These are phyloP conservation scores for Diversispora epigaea DNA, from an alignment of 192 early-diverging fungal species.

Conservation along the genomic window DNA sequence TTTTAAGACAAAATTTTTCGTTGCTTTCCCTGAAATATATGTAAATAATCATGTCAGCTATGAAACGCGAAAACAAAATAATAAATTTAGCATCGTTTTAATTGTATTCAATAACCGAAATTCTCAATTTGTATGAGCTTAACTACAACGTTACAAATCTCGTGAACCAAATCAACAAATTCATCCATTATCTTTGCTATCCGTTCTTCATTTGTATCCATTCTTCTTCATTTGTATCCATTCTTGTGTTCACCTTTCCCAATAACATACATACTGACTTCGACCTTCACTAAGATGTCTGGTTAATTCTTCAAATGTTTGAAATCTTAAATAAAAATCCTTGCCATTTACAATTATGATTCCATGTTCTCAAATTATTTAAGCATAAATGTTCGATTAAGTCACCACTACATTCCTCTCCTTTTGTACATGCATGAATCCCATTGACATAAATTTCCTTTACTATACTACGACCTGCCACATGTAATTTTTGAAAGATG, in stretches of 20 bases:
- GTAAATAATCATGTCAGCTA: too few species aligned
- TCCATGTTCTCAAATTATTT: conserved; percentile 50
- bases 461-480: conserved; percentile 36
- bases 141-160: too few species aligned
- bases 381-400: conserved; percentile 61
- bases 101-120: too few species aligned
- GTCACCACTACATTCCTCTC: conserved; percentile 50
- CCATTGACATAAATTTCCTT: conserved; percentile 58
- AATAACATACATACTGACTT: conserved; percentile 54
- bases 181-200: too few species aligned
- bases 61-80: too few species aligned
- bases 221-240: too few species aligned
- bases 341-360: conserved; percentile 71
- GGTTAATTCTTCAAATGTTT: conserved; percentile 63
- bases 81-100: too few species aligned
- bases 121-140: too few species aligned
- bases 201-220: too few species aligned
- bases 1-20: too few species aligned
- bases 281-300: conserved; percentile 61
- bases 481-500: conserved; percentile 52
- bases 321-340: conserved; percentile 59
- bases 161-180: too few species aligned
- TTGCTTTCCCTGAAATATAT: too few species aligned
- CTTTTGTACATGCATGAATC: conserved; percentile 56
- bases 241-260: conserved; percentile 50